Conservation (phyloP, 768 basidiomycete species). For the Amanita subjunquillea region DNA sequence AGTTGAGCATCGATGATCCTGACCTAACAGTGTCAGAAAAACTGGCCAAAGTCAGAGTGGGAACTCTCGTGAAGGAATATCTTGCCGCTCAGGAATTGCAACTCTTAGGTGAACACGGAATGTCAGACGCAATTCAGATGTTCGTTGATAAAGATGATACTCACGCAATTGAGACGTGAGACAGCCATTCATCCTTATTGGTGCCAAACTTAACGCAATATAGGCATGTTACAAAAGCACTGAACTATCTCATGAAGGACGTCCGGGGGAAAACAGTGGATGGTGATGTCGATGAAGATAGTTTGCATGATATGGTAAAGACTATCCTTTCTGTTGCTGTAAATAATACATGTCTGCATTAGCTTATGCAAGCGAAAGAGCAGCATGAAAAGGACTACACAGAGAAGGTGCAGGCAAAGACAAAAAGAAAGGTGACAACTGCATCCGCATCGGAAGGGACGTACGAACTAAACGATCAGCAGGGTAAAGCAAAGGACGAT, state of each 20-base stretch:
- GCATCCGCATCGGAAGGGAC: neutral
- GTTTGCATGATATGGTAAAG: slow-evolving; percentile 65
- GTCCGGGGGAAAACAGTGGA: slow-evolving; percentile 39
- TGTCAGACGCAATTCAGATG: slow-evolving; percentile 90
- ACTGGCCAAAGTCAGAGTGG: slow-evolving; percentile 73
- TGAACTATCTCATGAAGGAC: slow-evolving; percentile 56
- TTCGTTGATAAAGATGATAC: slow-evolving; percentile 98
- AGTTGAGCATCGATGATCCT: slow-evolving; percentile 73
- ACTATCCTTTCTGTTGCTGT: slow-evolving; percentile 19
- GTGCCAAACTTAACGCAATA: neutral
- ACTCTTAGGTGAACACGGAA: slow-evolving; percentile 77
- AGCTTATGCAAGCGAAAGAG: slow-evolving; percentile 67
- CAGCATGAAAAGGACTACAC: slow-evolving; percentile 54
- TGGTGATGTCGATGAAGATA: slow-evolving; percentile 61
- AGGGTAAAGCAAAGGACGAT: slow-evolving; percentile 39
- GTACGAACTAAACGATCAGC: neutral
- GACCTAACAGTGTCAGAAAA: slow-evolving; percentile 60
- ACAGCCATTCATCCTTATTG: slow-evolving; percentile 9
- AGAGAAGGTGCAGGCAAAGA: slow-evolving; percentile 30
- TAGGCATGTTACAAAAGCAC: slow-evolving; percentile 56
- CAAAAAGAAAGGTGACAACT: slow-evolving; percentile 32
- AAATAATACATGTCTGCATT: neutral
- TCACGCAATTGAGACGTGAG: slow-evolving; percentile 82
- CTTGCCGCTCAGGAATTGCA: slow-evolving; percentile 88
- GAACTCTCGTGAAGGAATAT: slow-evolving; percentile 86